Evolutionary conservation across 371 early-diverging fungal species (phyloP).

Genomic region (Funneliformis caledonium): DNA sequence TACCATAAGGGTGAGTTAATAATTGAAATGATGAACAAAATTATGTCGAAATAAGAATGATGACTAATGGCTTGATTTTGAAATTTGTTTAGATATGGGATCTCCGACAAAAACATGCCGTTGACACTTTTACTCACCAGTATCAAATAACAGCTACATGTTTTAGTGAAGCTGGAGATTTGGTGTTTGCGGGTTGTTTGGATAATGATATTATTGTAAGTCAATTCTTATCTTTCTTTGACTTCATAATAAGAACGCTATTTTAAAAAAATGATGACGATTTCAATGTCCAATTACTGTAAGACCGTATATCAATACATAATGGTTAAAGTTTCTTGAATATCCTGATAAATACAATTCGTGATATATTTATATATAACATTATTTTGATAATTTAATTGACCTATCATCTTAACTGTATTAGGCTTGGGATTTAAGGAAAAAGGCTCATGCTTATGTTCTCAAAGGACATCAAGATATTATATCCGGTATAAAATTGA

Average conservation of each 20-base stretch:
- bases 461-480: constrained; percentile 89
- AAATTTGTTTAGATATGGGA: constrained; percentile 67
- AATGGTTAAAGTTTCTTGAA: neutral
- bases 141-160: constrained; percentile 82
- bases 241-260: neutral
- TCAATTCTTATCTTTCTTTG: neutral
- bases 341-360: constrained; percentile 6
- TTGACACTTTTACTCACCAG: constrained; percentile 68
- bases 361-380: neutral
- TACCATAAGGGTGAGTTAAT: constrained; percentile 61
- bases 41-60: neutral
- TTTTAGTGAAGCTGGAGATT: constrained; percentile 80
- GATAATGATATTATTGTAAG: constrained; percentile 83
- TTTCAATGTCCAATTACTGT: constrained; percentile 15
- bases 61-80: constrained; percentile 4
- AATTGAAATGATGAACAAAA: constrained; percentile 39
- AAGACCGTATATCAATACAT: constrained; percentile 1
- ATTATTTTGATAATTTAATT: neutral
- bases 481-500: constrained; percentile 83
- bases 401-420: neutral
- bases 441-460: constrained; percentile 64
- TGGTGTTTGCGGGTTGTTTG: constrained; percentile 86
- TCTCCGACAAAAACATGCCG: constrained; percentile 73
- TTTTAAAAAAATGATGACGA: neutral
- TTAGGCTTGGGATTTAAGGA: constrained; percentile 87